phyloP scores from a whole-genome alignment of 805 yeast genomes.

The Lachancea sp. region DNA sequence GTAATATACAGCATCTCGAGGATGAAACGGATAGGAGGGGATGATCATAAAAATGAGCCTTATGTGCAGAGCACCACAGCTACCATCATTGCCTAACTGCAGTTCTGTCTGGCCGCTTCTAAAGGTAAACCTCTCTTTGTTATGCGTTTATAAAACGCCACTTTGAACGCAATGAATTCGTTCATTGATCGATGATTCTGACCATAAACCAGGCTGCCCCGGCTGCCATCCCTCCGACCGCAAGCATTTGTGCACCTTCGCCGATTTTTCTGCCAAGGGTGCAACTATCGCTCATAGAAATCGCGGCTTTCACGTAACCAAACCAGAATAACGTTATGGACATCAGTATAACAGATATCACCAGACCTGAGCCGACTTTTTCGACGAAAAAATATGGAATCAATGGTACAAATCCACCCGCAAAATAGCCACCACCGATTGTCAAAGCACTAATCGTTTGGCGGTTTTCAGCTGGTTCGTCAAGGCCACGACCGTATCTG shows the following conservation, averaged over 20 bases:
- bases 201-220: conserved; percentile 95
- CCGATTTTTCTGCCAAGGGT: conserved; percentile 50
- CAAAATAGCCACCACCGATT: conserved; percentile 79
- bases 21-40: conserved; percentile 4
- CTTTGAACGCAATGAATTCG: too few relatives aligned
- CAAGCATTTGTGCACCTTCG: conserved; percentile 87
- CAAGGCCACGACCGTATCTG: conserved; percentile 84
- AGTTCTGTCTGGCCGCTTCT: not conserved
- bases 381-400: conserved; percentile 81
- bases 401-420: conserved; percentile 90
- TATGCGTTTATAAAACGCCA: too few relatives aligned
- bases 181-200: conserved; percentile 55
- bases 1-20: conserved; percentile 10
- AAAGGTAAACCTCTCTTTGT: too few relatives aligned
- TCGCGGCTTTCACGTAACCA: conserved; percentile 78
- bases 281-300: conserved; percentile 77
- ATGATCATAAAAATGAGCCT: not conserved
- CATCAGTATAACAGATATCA: conserved; percentile 75
- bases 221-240: conserved; percentile 96
- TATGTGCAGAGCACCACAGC: not conserved
- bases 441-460: conserved; percentile 84
- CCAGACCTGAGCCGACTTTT: conserved; percentile 70
- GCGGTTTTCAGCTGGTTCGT: conserved; percentile 91
- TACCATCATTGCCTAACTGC: not conserved
- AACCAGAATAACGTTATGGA: conserved; percentile 75